phyloP scores from a whole-genome alignment of 140 eudicot species.

The Senecio squalidus region DNA sequence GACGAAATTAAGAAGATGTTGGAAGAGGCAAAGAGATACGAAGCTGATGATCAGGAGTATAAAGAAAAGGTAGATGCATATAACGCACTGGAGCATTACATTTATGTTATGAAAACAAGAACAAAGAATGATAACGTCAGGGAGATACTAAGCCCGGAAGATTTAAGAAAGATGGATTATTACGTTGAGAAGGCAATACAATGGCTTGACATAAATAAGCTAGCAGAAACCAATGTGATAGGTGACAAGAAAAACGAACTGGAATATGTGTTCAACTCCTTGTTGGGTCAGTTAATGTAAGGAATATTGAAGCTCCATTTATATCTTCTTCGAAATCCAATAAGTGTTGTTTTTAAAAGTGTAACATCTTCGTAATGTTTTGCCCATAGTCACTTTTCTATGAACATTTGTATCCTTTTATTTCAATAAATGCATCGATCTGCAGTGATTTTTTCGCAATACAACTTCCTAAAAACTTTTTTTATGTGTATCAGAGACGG shows the following conservation, averaged over 20 bases:
- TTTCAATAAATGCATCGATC: too few relatives aligned
- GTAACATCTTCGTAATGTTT: too few relatives aligned
- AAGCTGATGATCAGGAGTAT: background rate
- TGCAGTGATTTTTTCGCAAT: too few relatives aligned
- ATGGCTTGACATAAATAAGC: background rate
- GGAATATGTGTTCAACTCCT: background rate
- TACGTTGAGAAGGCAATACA: background rate
- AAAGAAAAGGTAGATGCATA: background rate
- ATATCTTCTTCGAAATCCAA: background rate
- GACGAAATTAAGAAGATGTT: background rate
- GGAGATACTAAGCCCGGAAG: background rate
- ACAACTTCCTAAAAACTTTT: too few relatives aligned
- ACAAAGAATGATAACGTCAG: background rate
- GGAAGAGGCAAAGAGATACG: background rate
- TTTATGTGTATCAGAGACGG: too few relatives aligned
- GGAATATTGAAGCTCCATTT: background rate
- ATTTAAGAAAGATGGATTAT: background rate
- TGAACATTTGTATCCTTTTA: too few relatives aligned
- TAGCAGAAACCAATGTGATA: background rate
- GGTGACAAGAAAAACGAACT: background rate
- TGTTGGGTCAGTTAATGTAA: background rate
- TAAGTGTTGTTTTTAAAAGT: background rate
- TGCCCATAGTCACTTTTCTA: too few relatives aligned
- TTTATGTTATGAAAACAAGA: background rate
- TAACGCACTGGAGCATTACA: background rate